Percentiles rank a stretch among this genome's conserved stretches.
These are phyloP conservation scores for Candida sp. DNA, from an alignment of 1,139 yeast species.

Conservation along the genomic window DNA sequence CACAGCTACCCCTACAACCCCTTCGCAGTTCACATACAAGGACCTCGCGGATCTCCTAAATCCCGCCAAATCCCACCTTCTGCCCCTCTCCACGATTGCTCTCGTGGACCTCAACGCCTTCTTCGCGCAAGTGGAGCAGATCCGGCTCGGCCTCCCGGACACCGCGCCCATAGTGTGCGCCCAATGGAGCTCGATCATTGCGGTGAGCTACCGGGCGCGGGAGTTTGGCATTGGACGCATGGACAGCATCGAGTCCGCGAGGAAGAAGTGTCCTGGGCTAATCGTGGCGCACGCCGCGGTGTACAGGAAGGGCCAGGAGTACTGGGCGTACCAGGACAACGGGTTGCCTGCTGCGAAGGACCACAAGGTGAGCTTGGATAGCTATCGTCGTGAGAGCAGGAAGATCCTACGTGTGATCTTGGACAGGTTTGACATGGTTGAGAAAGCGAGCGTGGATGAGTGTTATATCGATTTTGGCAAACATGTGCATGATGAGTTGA, in stretches of 20 bases:
- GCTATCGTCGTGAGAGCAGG: constrained; percentile 86
- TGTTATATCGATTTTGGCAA: constrained; percentile 84
- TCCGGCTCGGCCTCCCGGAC: constrained; percentile 63
- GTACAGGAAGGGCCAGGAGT: constrained; percentile 82
- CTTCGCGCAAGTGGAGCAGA: constrained; percentile 93
- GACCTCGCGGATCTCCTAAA: constrained; percentile 55
- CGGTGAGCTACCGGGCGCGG: constrained; percentile 90
- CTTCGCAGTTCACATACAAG: constrained; percentile 42
- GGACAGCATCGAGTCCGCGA: constrained; percentile 73
- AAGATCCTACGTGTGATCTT: constrained; percentile 71
- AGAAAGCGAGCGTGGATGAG: constrained; percentile 97
- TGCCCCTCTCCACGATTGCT: constrained; percentile 82
- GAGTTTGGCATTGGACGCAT: constrained; percentile 80
- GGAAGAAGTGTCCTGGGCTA: constrained; percentile 72
- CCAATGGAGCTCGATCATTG: constrained; percentile 91
- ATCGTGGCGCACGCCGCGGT: constrained; percentile 94
- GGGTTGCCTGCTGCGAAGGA: constrained; percentile 47
- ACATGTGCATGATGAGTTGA: constrained; percentile 26
- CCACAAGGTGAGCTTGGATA: constrained; percentile 90
- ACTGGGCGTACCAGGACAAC: constrained; percentile 65
- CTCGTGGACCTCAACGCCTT: constrained; percentile 94
- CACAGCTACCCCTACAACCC: constrained; percentile 6
- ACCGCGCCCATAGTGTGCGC: constrained; percentile 92
- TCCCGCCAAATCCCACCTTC: constrained; percentile 47
- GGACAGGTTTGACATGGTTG: constrained; percentile 64